Evolutionary conservation across 2,329 filamentous ascomycete species (phyloP).

Genomic region (Fusarium sp.): DNA sequence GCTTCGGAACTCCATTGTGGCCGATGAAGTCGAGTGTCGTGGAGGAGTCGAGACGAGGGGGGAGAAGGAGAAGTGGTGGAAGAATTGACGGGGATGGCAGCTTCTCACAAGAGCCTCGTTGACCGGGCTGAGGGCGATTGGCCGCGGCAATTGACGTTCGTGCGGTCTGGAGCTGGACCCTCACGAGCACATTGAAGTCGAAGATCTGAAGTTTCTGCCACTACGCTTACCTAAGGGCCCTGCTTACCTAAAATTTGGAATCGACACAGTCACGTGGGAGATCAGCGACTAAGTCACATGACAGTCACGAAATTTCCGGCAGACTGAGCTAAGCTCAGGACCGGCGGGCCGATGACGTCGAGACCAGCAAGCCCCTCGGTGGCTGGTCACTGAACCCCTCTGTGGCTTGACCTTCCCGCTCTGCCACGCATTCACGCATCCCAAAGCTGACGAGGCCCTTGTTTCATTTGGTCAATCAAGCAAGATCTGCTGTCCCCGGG

Average conservation of each 20-base stretch:
- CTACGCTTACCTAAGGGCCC: slow-evolving; percentile 26
- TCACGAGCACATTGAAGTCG: slow-evolving; percentile 30
- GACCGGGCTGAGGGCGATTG: slow-evolving; percentile 36
- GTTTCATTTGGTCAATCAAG: slow-evolving; percentile 38
- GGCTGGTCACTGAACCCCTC: slow-evolving; percentile 30
- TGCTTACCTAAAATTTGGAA: background rate
- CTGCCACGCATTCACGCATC: slow-evolving; percentile 23
- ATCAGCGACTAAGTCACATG: slow-evolving; percentile 10
- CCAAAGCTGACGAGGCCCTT: slow-evolving; percentile 41
- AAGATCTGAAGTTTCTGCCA: slow-evolving; percentile 45
- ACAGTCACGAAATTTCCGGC: background rate
- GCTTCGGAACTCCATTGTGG: slow-evolving; percentile 51
- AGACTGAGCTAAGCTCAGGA: slow-evolving; percentile 5
- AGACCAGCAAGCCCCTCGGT: slow-evolving; percentile 27
- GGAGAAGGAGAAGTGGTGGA: background rate
- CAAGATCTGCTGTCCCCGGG: slow-evolving; percentile 32
- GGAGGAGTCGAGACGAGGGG: slow-evolving; percentile 1
- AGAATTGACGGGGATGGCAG: background rate
- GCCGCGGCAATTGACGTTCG: slow-evolving; percentile 41
- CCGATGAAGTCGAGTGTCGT: slow-evolving; percentile 8
- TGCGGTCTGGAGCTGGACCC: slow-evolving; percentile 29
- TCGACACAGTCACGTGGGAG: background rate
- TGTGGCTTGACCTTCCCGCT: slow-evolving; percentile 26
- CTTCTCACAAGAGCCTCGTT: slow-evolving; percentile 24
- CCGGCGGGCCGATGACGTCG: slow-evolving; percentile 39